phyloP scores from a whole-genome alignment of 495 filamentous ascomycete genomes.

The Friedmanniomyces endolithicus region DNA sequence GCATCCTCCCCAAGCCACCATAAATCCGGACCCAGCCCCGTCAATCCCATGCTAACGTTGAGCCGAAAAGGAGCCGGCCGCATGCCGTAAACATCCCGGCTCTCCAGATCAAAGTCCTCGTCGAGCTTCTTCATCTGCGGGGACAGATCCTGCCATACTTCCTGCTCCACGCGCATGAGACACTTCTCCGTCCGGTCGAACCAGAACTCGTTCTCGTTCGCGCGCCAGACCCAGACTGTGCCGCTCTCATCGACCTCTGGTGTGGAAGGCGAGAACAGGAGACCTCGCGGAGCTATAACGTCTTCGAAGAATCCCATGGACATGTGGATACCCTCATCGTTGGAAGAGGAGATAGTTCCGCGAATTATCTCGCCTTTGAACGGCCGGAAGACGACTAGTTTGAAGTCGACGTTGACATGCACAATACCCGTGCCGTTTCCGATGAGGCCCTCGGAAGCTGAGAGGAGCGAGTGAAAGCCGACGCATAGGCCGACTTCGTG shows the following conservation, averaged over 20 bases:
- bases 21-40: slow-evolving; percentile 16
- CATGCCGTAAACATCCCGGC: neutral
- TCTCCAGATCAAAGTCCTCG: slow-evolving; percentile 3
- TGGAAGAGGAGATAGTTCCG: slow-evolving; percentile 64
- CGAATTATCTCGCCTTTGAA: slow-evolving; percentile 84
- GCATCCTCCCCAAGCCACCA: slow-evolving; percentile 19
- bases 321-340: slow-evolving; percentile 61
- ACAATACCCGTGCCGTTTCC: slow-evolving; percentile 81
- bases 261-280: slow-evolving; percentile 3
- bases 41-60: slow-evolving; percentile 13
- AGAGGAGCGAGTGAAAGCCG: slow-evolving; percentile 74
- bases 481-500: slow-evolving; percentile 84
- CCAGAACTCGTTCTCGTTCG: slow-evolving; percentile 50
- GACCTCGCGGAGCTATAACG: slow-evolving; percentile 53
- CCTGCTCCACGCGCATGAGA: slow-evolving; percentile 66
- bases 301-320: slow-evolving; percentile 83
- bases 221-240: slow-evolving; percentile 69
- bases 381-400: slow-evolving; percentile 83
- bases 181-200: slow-evolving; percentile 84
- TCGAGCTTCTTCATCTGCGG: slow-evolving; percentile 38
- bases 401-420: slow-evolving; percentile 90
- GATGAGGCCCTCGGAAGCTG: slow-evolving; percentile 80
- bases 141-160: slow-evolving; percentile 79
- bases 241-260: slow-evolving; percentile 45
- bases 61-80: slow-evolving; percentile 6